Base-by-base conservation (phyloP, 106 monocot species). In the Acorus calamus region DNA sequence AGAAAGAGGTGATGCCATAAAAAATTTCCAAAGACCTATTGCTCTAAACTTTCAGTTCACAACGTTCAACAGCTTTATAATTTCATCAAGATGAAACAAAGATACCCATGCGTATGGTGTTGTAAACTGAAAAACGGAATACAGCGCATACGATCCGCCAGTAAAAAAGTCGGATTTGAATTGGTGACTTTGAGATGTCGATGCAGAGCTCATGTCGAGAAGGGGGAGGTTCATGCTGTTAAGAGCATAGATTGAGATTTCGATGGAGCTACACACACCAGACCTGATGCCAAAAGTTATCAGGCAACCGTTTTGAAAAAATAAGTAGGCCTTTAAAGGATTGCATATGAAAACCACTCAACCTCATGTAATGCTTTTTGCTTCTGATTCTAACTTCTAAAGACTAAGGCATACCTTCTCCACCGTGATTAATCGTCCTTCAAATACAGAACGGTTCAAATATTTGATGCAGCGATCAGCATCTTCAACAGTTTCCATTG, bases 351-450 rank as follows among this genome's bases (percentile, higher is more conserved):
- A 28, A 28, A 28, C 28, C 28, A 28, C 28, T 28, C 28, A 28
- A 28, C 28, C 28, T 28, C 28, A 28, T 28, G 28, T 28, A 0
- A 28, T 28, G 28, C 28, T 28, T 28, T 28, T 28, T 28, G 28
- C 0, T 28, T 28, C 28, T 28, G 28, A 28, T 45, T 14, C 50
- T n/a, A 8, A 12, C 49, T 55, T 42, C 13, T 2, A 59, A 5
- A 44, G 6, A 49, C 46, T 46, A 72, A 13, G 4, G 11, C 8
- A 6, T 69, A 93, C 93, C 88, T 83, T 93, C 67, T 93, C 83
- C 6, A 93, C 83, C n/a, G 80, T 81, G 64, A 93, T 83, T 44
- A 88, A 66, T 12, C 85, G 85, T 6, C 88, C 88, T 79, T 88
- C 85, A 45, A 93, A 73, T 51, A 86, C 88, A 66, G 93, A 80